Evolutionary conservation across 2,329 filamentous ascomycete genomes (phyloP).

Genomic region (Ilyonectria destructans): DNA sequence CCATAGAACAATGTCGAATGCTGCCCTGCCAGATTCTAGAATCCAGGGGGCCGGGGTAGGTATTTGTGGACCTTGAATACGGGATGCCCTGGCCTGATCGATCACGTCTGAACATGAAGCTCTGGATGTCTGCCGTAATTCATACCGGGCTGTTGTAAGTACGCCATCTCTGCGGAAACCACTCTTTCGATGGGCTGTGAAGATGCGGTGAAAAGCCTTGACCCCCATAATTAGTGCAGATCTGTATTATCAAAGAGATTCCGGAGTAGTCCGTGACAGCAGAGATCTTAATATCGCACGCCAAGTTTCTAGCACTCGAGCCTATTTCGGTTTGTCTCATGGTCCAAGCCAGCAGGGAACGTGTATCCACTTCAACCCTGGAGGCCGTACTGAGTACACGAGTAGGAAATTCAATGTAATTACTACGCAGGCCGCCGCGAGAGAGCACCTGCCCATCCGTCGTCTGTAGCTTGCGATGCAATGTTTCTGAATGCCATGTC

Average conservation of each 20-base stretch:
- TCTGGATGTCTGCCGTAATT: background rate
- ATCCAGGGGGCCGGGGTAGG: background rate
- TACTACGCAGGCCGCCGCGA: background rate
- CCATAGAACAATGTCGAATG: background rate
- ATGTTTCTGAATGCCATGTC: no score
- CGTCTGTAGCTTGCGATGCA: background rate
- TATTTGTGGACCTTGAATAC: constrained; percentile 7
- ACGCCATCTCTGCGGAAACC: background rate
- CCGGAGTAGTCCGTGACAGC: background rate
- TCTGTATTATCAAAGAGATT: background rate
- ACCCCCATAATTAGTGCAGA: background rate
- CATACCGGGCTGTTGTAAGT: background rate
- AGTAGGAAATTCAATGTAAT: background rate
- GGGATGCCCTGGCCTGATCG: background rate
- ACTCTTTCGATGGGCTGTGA: background rate
- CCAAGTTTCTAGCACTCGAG: background rate
- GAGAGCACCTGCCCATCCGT: background rate
- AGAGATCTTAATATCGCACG: constrained; percentile 1
- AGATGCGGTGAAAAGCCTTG: background rate
- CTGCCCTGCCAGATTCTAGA: constrained; percentile 5
- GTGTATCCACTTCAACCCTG: background rate
- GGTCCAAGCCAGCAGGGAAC: background rate
- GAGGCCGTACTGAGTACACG: background rate
- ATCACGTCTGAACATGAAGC: background rate
- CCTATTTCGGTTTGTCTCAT: background rate